Base-by-base conservation (phyloP, 345 rosid species). In the Camelina neglecta region DNA sequence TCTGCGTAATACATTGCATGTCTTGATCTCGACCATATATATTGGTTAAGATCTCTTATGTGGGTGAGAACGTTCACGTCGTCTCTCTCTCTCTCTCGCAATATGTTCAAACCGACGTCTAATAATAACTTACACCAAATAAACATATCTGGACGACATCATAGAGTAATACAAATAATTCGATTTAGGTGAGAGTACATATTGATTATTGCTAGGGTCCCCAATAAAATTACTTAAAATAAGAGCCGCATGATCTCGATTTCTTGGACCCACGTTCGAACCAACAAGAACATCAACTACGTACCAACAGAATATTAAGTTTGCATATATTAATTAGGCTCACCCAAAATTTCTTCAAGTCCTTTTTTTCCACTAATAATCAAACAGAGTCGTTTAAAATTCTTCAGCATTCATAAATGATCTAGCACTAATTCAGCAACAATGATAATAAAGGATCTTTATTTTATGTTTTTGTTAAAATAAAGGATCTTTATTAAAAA, bases 21-120 rank as follows among this genome's bases (percentile, higher is more conserved):
- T 70, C 54, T 70, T 70, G 36, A 63, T 76, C 59, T 76, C 66
- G 65, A 70, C 80, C 71, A 68, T 76, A 62, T 69, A 54, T 47
- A 35, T 35, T 62, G 48, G 11, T 60, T 3, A 57, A 57, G 51
- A 60, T 48, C 16, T 45, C 8, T 13, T 62, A 36, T 69, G 60
- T 56, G 49, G 60, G 65, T 47, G 66, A 63, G 49, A 56, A 70
- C 71, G 80, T 76, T 70, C 67, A 47, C 57, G 71, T 57, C 45
- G 75, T 56, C 64, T 16, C 66, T 63, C 38, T 35, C 38, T 35
- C 38, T 35, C 38, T 35, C 66, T 71, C 75, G 16, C 80, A 70
- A 45, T 50, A 76, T 35, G 35, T 55, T 33, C 38, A 69, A 55
- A 44, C 69, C 13, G 35, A 55, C 69, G 51, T 69, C 70, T 62